Evolutionary conservation across 306 rosid species (phyloP).

Genomic region (Cucurbita pepo): DNA sequence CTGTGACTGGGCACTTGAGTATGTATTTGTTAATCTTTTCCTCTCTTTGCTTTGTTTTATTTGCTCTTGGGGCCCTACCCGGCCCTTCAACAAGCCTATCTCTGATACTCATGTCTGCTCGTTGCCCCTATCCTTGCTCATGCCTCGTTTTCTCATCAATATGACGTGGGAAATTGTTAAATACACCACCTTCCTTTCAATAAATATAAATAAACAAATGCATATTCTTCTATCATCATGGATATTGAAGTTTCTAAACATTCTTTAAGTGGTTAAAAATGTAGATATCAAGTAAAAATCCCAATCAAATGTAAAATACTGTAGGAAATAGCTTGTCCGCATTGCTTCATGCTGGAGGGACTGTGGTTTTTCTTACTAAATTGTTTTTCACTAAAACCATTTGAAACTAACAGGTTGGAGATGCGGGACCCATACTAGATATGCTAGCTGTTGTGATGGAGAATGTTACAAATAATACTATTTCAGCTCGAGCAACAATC

Average conservation of each 20-base stretch:
- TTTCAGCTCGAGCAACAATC: slow-evolving; percentile 58
- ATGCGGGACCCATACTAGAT: slow-evolving; percentile 85
- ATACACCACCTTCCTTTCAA: not conserved
- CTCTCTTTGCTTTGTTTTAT: not conserved
- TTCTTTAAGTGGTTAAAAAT: not conserved
- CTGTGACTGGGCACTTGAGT: not conserved
- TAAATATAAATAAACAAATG: not conserved
- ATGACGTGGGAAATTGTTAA: not conserved
- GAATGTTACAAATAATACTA: slow-evolving; percentile 33
- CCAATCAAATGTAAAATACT: not conserved
- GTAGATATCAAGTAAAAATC: not conserved
- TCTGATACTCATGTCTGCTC: too few relatives aligned
- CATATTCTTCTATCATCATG: not conserved
- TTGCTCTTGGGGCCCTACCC: not conserved
- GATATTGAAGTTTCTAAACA: not conserved
- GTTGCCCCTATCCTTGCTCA: too few relatives aligned
- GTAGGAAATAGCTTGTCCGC: not conserved
- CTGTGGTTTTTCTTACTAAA: not conserved
- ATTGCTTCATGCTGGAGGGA: slow-evolving; percentile 1
- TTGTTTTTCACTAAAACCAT: slow-evolving; percentile 12
- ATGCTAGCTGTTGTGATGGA: slow-evolving; percentile 77
- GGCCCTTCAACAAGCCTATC: too few relatives aligned
- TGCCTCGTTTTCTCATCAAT: too few relatives aligned
- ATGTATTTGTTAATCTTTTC: not conserved
- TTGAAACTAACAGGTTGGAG: slow-evolving; percentile 58